Percentiles rank a stretch among this genome's conserved stretches.
Conservation (phyloP, 371 early-diverging fungal genomes). For the Mucor piriformis region DNA sequence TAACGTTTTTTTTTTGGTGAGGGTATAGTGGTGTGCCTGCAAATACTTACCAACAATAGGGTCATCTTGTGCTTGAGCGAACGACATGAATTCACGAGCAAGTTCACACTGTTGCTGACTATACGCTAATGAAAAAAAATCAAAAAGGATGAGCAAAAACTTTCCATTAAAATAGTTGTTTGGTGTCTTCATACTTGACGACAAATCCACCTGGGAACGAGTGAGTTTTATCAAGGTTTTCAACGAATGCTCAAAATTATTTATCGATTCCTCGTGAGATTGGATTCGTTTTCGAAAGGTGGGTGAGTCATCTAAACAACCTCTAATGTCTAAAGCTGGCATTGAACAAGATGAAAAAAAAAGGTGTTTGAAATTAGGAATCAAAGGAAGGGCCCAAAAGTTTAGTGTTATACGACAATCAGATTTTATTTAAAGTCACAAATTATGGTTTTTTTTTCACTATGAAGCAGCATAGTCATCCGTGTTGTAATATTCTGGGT, state of each 20-base stretch:
- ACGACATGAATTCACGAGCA: conserved; percentile 52
- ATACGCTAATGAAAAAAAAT: conserved; percentile 37
- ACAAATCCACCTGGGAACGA: conserved; percentile 58
- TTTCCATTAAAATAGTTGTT: not conserved
- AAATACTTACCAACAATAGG: conserved; percentile 56
- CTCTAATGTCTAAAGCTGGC: conserved; percentile 60
- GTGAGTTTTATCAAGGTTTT: conserved; percentile 57
- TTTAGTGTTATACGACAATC: too few relatives aligned
- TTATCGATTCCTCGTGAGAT: conserved; percentile 61
- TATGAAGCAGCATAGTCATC: conserved; percentile 45
- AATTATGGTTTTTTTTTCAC: not conserved
- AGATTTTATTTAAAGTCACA: too few relatives aligned
- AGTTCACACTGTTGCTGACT: conserved; percentile 57
- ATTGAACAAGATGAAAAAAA: conserved; percentile 16
- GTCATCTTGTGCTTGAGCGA: conserved; percentile 63
- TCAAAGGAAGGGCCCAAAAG: too few relatives aligned
- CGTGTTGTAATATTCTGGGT: conserved; percentile 85
- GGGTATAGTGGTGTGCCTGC: not conserved
- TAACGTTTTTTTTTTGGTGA: not conserved
- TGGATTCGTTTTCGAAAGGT: conserved; percentile 58
- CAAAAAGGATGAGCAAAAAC: not conserved
- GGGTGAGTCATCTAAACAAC: conserved; percentile 66
- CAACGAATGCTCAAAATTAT: conserved; percentile 55
- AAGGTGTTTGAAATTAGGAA: not conserved
- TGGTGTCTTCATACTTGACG: conserved; percentile 39